These are phyloP conservation scores for Shiraia sp. DNA, from an alignment of 2,329 filamentous ascomycete species.

Conservation along the genomic window DNA sequence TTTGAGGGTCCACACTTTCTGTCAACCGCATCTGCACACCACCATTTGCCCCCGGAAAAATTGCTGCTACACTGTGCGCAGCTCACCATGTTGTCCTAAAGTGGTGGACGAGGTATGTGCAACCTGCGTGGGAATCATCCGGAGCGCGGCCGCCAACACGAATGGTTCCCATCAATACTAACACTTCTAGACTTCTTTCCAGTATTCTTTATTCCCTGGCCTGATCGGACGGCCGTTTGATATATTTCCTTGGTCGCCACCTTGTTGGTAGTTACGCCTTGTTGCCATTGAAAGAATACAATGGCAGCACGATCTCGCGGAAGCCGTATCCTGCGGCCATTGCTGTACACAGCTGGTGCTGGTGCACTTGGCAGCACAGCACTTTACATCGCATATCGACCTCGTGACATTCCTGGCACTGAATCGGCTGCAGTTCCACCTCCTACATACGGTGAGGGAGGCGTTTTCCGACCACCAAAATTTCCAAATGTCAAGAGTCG, in stretches of 20 bases:
- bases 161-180: slow-evolving; percentile 13
- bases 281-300: slow-evolving; percentile 9
- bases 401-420: slow-evolving; percentile 71
- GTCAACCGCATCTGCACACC: slow-evolving; percentile 8
- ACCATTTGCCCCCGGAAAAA: slow-evolving; percentile 13
- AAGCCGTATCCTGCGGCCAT: slow-evolving; percentile 57
- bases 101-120: slow-evolving; percentile 13
- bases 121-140: slow-evolving; percentile 2
- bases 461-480: slow-evolving; percentile 66
- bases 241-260: no score
- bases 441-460: slow-evolving; percentile 69
- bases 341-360: slow-evolving; percentile 63
- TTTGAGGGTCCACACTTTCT: slow-evolving; percentile 20
- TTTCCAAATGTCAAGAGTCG: slow-evolving; percentile 68
- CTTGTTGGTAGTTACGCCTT: neutral
- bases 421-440: slow-evolving; percentile 71
- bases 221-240: no score
- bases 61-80: slow-evolving; percentile 10
- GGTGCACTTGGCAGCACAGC: slow-evolving; percentile 58
- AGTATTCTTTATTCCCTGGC: slow-evolving; percentile 3
- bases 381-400: slow-evolving; percentile 68
- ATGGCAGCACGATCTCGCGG: slow-evolving; percentile 41
- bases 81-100: slow-evolving; percentile 18
- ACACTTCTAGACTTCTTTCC: slow-evolving; percentile 19
- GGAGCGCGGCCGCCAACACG: slow-evolving; percentile 21